These are phyloP conservation scores for Vigna mungo DNA, from an alignment of 306 rosid species.

Conservation along the genomic window DNA sequence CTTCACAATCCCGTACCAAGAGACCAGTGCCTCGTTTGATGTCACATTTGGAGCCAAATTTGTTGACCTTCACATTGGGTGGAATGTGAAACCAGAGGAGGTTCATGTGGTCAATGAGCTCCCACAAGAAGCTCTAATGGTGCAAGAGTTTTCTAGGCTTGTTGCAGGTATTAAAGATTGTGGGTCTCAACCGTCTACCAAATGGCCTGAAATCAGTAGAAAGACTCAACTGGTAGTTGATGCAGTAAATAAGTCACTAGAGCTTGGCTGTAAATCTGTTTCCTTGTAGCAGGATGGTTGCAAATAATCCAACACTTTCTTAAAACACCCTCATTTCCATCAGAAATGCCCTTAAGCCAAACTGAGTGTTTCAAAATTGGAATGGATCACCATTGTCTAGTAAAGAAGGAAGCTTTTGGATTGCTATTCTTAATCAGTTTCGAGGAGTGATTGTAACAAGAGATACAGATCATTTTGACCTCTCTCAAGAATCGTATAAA, in stretches of 20 bases:
- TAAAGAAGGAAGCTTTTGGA: neutral
- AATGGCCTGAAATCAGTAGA: constrained; percentile 75
- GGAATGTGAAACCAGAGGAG: constrained; percentile 66
- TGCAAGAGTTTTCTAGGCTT: constrained; percentile 66
- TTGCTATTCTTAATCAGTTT: neutral
- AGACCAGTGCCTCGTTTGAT: constrained; percentile 62
- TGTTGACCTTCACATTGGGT: constrained; percentile 65
- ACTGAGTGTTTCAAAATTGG: neutral
- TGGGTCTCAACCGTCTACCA: constrained; percentile 51
- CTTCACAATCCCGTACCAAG: constrained; percentile 68
- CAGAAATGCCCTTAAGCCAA: neutral
- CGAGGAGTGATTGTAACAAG: neutral
- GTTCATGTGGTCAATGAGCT: constrained; percentile 55
- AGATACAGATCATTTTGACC: no score
- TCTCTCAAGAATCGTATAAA: neutral
- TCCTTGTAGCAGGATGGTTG: constrained; percentile 45
- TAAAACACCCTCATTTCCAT: neutral
- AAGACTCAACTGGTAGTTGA: constrained; percentile 74
- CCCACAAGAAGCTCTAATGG: constrained; percentile 86
- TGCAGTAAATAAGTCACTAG: constrained; percentile 74
- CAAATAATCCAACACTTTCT: neutral
- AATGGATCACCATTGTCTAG: neutral
- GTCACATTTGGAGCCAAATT: constrained; percentile 63
- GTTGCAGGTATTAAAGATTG: constrained; percentile 49
- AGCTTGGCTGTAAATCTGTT: constrained; percentile 64